Evolutionary conservation across 345 rosid genomes (phyloP), one percentile per base, ranked within the genome.

Genomic region (Erodium maritimum): DNA sequence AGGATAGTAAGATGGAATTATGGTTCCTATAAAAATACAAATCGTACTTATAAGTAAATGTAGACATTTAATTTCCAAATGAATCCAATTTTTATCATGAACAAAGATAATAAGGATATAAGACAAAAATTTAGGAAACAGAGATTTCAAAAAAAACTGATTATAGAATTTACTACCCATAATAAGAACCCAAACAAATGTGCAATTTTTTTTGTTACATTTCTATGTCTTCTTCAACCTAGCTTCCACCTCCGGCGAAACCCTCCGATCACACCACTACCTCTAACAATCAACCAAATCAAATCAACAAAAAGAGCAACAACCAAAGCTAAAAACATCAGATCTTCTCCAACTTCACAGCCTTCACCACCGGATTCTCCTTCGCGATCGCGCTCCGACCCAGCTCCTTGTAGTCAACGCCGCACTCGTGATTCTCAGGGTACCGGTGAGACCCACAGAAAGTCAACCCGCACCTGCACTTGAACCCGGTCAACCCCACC

Each of bases 361-460:
- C 91, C 71, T 80, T 86, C 20, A 88, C 79, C 4, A 82, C 64
- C 2, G 97, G 96, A 70, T 91, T 91, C 0, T 87, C 83, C 78
- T 77, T 82, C 1, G 89, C 88, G 65, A 86, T 86, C 0, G 82
- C 82, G 0, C 79, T 74, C 5, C 91, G 81, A 1, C 91, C 95
- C 0, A 61, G 59, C 11, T 57, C 78, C 86, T 88, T 91, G 88
- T 78, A 91, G 78, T 91, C 93, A 23, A 82, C 88, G 0, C 59
- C 54, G 45, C 96, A 88, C 5, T 73, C 77, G 12, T 91, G 96
- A 29, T 72, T 81, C 77, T 91, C 96, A 7, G 93, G 81, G 80
- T 91, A 84, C 56, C 98, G 77, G 69, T 88, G 96, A 52, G 66
- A 56, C 59, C 90, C 87, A 62, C 98, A 91, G 68, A 68, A 88